A percentile compares a stretch with the other conserved stretches of the same genome.
These are phyloP conservation scores for Coemansia sp. DNA, from an alignment of 192 early-diverging fungal species.

Conservation along the genomic window DNA sequence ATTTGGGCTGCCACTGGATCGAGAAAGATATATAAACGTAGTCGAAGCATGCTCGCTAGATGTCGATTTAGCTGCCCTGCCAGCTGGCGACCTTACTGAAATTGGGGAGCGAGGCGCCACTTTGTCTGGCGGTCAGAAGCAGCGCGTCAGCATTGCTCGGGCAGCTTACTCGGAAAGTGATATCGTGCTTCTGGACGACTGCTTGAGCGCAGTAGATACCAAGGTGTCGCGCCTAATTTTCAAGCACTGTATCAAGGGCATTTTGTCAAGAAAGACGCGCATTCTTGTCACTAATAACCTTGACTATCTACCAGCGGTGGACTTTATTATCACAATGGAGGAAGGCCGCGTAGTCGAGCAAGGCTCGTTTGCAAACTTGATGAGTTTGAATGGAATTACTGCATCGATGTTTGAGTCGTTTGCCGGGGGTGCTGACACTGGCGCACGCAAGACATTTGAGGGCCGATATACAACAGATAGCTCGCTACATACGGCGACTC, in stretches of 20 bases:
- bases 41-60: conserved; percentile 71
- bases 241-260: conserved; percentile 47
- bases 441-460: neutral
- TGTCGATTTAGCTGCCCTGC: conserved; percentile 64
- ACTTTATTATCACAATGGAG: conserved; percentile 55
- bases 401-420: conserved; percentile 49
- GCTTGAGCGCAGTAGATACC: conserved; percentile 63
- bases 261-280: conserved; percentile 61
- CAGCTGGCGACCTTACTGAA: conserved; percentile 69
- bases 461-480: conserved; percentile 30
- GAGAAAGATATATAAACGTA: conserved; percentile 63
- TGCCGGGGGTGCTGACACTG: conserved; percentile 20
- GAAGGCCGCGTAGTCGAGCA: conserved; percentile 57
- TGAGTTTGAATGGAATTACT: conserved; percentile 39
- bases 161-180: conserved; percentile 73
- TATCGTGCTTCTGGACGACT: conserved; percentile 81
- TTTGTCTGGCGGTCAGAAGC: conserved; percentile 73
- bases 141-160: conserved; percentile 76
- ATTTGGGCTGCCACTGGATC: conserved; percentile 67
- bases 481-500: conserved; percentile 40
- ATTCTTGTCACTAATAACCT: conserved; percentile 62
- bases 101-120: conserved; percentile 70
- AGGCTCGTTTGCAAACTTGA: conserved; percentile 58
- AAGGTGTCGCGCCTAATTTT: conserved; percentile 56
- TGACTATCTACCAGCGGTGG: conserved; percentile 49